phyloP scores from a whole-genome alignment of 176 grass and related monocot genomes.

The Ensete glaucum region DNA sequence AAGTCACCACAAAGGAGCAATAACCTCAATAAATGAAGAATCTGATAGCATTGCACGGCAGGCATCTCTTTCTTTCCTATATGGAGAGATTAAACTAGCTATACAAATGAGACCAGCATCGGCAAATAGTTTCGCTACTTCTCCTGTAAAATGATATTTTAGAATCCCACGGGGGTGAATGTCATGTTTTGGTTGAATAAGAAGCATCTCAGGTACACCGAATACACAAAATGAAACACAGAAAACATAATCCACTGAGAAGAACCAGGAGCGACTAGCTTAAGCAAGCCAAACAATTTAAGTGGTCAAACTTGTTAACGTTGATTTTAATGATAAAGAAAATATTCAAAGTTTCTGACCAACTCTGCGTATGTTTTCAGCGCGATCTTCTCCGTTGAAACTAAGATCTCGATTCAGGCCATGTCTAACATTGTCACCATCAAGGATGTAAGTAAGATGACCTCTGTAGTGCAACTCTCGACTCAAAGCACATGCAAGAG shows the following conservation, averaged over 20 bases:
- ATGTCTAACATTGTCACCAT: conserved; percentile 90
- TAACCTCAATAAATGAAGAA: conserved; percentile 84
- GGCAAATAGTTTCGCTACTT: conserved; percentile 91
- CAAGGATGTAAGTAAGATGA: conserved; percentile 82
- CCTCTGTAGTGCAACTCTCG: conserved; percentile 66
- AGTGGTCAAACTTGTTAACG: background rate
- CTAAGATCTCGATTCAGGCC: conserved; percentile 90
- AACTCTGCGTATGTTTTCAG: conserved; percentile 88
- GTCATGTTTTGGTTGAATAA: background rate
- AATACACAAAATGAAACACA: background rate
- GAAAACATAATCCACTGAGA: too few relatives aligned
- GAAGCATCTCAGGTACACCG: background rate
- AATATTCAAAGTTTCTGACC: conserved; percentile 30
- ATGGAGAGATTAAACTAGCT: conserved; percentile 98
- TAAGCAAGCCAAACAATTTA: background rate
- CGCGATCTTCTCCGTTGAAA: conserved; percentile 78
- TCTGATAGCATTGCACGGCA: conserved; percentile 75
- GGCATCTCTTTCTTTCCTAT: conserved; percentile 60
- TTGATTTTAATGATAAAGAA: background rate
- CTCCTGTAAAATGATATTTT: conserved; percentile 41
- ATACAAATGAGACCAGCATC: conserved; percentile 89
- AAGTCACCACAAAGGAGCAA: conserved; percentile 2
- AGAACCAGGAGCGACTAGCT: background rate
- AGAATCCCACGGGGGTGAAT: background rate
- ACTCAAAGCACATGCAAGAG: conserved; percentile 72